Percentiles rank a stretch among this genome's conserved stretches.
phyloP scores from a whole-genome alignment of 2,329 filamentous ascomycete genomes.

The Nannizziopsis barbatae region DNA sequence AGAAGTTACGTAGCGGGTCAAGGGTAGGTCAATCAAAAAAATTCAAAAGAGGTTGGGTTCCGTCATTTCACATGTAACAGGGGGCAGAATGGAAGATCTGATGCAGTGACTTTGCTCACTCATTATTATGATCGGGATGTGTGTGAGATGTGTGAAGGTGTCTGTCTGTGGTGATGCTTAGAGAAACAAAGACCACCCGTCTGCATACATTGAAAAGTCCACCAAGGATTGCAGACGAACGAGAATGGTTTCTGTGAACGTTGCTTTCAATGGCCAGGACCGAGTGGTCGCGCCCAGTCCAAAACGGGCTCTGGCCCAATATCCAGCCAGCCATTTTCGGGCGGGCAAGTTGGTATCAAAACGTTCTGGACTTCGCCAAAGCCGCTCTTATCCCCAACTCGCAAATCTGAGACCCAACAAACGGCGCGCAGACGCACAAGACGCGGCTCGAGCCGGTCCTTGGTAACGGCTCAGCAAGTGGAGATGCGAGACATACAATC shows the following conservation, averaged over 20 bases:
- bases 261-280: no score
- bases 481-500: conserved; percentile 3
- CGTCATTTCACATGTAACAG: conserved; percentile 11
- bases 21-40: conserved; percentile 1
- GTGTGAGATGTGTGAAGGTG: no score
- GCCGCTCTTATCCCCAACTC: no score
- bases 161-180: background rate
- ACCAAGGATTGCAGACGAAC: no score
- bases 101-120: background rate
- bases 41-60: conserved; percentile 1
- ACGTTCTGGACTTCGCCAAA: no score
- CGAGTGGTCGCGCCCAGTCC: no score
- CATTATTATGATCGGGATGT: no score
- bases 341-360: no score
- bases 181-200: background rate
- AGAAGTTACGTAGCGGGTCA: conserved; percentile 6
- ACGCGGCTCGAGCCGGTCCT: background rate
- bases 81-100: conserved; percentile 2
- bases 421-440: background rate
- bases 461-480: background rate
- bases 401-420: background rate
- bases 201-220: no score
- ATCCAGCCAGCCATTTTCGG: no score
- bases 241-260: no score
- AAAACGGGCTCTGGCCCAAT: no score